Evolutionary conservation across 192 early-diverging fungal species (phyloP), one percentile per base, ranked within the genome.

Genomic region (Rhizoclosmatium sp.): DNA sequence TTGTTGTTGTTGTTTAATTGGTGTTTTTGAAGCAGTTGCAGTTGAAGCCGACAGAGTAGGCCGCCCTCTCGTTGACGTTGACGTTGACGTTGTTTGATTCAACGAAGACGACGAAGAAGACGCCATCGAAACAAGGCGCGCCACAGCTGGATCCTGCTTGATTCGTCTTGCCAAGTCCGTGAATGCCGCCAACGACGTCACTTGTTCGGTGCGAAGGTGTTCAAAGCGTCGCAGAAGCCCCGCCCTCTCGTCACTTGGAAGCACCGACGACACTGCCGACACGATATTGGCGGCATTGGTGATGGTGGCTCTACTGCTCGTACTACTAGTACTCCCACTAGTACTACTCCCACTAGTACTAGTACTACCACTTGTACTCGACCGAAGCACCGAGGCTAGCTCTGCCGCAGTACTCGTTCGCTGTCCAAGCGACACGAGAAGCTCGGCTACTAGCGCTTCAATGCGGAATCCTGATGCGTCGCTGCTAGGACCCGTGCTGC

Each of bases 361-460:
- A 4, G 40, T 39, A 12, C 16, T 21, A 12, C 39, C 64, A 19
- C 16, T 39, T 39, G n/a, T 12, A 12, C 31, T 9, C 64, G 9
- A 31, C 64, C 68, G 68, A 1, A 69, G 68, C 16, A 69, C 47
- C 12, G n/a, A 12, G 12, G 70, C 70, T 19, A 10, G 5, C 54
- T 49, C 70, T 1, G 70, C 14, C 40, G 61, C 9, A 4, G 70
- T 19, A 10, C n/a, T 45, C 23, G 58, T 31, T 1, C 59, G 41
- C 21, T 62, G 41, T 2, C 73, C 73, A 21, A 75, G 73, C 73
- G 60, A 23, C 51, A n/a, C n/a, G 14, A 75, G 58, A n/a, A 75
- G 73, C 59, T 60, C 61, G 10, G 59, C 48, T 14, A 51, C 73
- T 4, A 75, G 73, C 42, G 51, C 73, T 64, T 75, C 73, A 7